A percentile compares a stretch with the other conserved stretches of the same genome.
Evolutionary conservation across 192 early-diverging fungal genomes (phyloP).

Genomic region (Coemansia sp.): DNA sequence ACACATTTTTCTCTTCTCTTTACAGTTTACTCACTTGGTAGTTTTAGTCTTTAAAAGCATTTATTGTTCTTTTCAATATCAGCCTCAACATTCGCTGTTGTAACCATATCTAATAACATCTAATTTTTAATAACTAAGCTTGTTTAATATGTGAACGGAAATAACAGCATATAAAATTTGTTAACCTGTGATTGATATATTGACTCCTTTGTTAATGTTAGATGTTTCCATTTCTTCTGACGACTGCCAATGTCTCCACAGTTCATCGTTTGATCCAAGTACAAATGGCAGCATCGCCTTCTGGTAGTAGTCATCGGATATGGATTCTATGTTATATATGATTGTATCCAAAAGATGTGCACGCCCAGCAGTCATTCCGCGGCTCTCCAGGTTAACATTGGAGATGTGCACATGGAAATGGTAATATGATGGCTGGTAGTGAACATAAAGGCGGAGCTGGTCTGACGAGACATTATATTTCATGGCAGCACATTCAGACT

Average conservation of each 20-base stretch:
- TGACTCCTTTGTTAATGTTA: background rate
- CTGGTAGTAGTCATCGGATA: constrained; percentile 68
- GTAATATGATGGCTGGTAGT: constrained; percentile 83
- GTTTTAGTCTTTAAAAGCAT: too few relatives aligned
- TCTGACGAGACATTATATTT: constrained; percentile 56
- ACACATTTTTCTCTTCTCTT: too few relatives aligned
- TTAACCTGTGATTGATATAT: background rate
- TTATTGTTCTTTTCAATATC: too few relatives aligned
- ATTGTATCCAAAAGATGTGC: constrained; percentile 71
- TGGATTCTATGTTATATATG: constrained; percentile 65
- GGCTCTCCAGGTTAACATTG: constrained; percentile 59
- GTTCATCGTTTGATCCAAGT: constrained; percentile 56
- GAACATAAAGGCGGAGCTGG: constrained; percentile 69
- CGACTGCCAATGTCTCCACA: constrained; percentile 36
- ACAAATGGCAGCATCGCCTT: constrained; percentile 59
- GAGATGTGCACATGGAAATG: constrained; percentile 82
- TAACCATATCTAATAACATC: too few relatives aligned
- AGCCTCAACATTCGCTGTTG: too few relatives aligned
- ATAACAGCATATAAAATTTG: background rate
- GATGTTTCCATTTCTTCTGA: background rate
- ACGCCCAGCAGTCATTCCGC: constrained; percentile 63
- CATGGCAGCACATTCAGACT: constrained; percentile 50
- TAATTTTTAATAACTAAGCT: too few relatives aligned
- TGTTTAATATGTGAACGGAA: too few relatives aligned
- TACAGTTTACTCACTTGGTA: too few relatives aligned